Conservation (phyloP, 129 eudicot species). For the Flaveria trinervia region DNA sequence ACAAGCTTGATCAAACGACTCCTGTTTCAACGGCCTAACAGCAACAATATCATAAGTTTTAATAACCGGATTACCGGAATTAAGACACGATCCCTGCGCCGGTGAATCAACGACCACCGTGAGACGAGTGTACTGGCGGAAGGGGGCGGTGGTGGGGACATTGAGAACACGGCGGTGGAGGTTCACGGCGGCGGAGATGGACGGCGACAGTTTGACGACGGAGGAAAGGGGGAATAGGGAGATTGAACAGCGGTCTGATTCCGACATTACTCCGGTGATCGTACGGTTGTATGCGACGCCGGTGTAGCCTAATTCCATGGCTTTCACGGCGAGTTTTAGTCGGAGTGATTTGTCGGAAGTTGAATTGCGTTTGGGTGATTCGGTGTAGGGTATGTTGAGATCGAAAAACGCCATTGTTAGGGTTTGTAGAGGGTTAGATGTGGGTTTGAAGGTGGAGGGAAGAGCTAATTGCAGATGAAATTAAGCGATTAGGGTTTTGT, state of each 20-base stretch:
- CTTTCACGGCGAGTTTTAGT: slow-evolving; percentile 60
- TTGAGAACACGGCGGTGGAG: slow-evolving; percentile 62
- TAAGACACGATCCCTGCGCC: slow-evolving; percentile 62
- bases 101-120: slow-evolving; percentile 63
- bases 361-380: slow-evolving; percentile 45
- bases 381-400: slow-evolving; percentile 76
- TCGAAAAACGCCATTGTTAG: slow-evolving; percentile 75
- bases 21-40: slow-evolving; percentile 75
- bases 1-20: slow-evolving; percentile 70
- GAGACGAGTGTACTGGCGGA: slow-evolving; percentile 78
- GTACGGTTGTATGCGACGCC: slow-evolving; percentile 80
- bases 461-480: slow-evolving; percentile 5
- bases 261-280: slow-evolving; percentile 77
- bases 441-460: slow-evolving; percentile 28
- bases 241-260: slow-evolving; percentile 62
- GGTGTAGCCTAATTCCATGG: slow-evolving; percentile 81
- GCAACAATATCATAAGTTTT: slow-evolving; percentile 79
- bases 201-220: slow-evolving; percentile 48
- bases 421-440: not conserved
- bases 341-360: slow-evolving; percentile 49
- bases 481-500: slow-evolving; percentile 15
- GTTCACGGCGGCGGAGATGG: slow-evolving; percentile 55
- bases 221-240: slow-evolving; percentile 56
- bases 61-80: slow-evolving; percentile 72
- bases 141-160: slow-evolving; percentile 50